Conservation (phyloP, 352 stramenopile genomes). For the Phytopythium aichiense region DNA sequence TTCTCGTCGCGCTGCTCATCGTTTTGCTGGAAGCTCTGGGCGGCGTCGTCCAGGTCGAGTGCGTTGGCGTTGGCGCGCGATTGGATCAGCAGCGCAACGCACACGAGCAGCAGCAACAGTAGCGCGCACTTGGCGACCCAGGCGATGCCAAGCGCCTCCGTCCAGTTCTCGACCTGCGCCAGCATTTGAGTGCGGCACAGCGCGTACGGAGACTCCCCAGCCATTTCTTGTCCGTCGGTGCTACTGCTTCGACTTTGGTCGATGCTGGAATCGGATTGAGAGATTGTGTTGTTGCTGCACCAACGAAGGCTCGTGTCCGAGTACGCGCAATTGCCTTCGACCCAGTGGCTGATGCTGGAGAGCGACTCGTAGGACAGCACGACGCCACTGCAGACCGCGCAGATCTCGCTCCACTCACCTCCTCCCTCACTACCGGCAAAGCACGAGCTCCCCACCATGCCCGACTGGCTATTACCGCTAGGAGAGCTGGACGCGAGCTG, state of each 20-base stretch:
- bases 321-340: constrained; percentile 6
- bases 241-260: background rate
- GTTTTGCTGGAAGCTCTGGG: background rate
- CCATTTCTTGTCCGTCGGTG: background rate
- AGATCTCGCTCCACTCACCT: background rate
- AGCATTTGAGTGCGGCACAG: background rate
- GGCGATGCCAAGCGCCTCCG: constrained; percentile 4
- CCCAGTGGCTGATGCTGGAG: constrained; percentile 2
- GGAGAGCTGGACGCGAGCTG: background rate
- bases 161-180: background rate
- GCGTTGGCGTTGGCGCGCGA: constrained; percentile 3
- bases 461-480: background rate
- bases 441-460: background rate
- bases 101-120: constrained; percentile 4
- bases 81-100: constrained; percentile 3
- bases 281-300: background rate
- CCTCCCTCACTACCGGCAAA: no score
- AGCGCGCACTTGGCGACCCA: background rate
- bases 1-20: background rate
- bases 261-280: background rate
- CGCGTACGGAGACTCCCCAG: background rate
- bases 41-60: constrained; percentile 2
- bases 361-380: background rate
- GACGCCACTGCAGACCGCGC: background rate
- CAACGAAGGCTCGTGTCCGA: background rate